Conservation (phyloP, 768 basidiomycete species). For the Pulveroboletus ravenelii region DNA sequence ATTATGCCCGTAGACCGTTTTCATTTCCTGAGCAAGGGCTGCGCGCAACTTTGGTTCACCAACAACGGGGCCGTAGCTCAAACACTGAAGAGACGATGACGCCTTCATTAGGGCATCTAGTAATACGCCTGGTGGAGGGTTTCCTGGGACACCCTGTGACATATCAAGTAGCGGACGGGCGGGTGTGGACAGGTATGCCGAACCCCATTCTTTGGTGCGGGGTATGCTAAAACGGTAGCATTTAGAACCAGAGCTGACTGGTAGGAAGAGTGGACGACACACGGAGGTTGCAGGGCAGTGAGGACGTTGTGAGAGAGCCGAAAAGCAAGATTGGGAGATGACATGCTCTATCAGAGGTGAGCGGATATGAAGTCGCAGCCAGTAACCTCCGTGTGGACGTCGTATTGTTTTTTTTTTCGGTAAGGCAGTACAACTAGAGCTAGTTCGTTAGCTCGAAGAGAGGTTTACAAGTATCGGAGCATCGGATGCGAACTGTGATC, state of each 20-base stretch:
- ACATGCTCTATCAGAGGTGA: constrained; percentile 1
- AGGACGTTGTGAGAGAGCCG: constrained; percentile 38
- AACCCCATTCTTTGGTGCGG: constrained; percentile 53
- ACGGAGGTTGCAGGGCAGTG: constrained; percentile 47
- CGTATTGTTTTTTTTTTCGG: no score
- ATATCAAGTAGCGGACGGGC: constrained; percentile 58
- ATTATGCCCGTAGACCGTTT: constrained; percentile 45
- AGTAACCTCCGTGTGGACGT: not conserved
- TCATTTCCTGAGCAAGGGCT: constrained; percentile 60
- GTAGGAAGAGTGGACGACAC: constrained; percentile 5
- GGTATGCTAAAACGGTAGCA: constrained; percentile 41
- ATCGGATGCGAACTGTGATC: no score
- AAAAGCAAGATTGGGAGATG: constrained; percentile 22
- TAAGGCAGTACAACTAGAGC: no score
- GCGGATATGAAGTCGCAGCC: not conserved
- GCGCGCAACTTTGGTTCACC: constrained; percentile 53
- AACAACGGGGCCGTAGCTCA: constrained; percentile 55
- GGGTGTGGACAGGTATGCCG: constrained; percentile 37
- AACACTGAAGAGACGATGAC: constrained; percentile 38
- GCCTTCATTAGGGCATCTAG: constrained; percentile 45
- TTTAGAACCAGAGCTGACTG: not conserved
- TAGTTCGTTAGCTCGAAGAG: no score
- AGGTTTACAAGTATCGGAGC: no score
- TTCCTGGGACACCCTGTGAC: constrained; percentile 72
- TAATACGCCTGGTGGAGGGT: constrained; percentile 51